Conservation (phyloP, 2,329 filamentous ascomycete species). For the Aphanoascus verrucosus region DNA sequence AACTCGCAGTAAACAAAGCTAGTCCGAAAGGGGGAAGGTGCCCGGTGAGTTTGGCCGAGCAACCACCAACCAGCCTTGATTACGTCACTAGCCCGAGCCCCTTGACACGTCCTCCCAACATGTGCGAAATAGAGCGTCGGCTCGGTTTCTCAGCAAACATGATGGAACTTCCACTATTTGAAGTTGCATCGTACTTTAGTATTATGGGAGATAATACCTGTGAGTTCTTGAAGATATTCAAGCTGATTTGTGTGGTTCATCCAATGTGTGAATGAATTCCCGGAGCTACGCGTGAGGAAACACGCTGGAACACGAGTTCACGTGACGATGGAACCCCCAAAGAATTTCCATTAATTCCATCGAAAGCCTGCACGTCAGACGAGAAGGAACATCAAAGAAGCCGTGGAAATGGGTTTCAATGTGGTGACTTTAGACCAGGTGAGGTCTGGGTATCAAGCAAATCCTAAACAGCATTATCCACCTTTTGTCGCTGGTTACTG, state of each 20-base stretch:
- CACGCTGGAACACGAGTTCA: conserved; percentile 26
- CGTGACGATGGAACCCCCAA: conserved; percentile 19
- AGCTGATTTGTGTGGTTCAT: background rate
- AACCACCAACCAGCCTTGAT: conserved; percentile 7
- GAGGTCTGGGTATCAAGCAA: too few species aligned
- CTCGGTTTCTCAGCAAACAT: background rate
- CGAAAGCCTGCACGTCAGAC: background rate
- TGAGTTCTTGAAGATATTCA: background rate
- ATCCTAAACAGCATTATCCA: background rate
- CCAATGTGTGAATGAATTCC: background rate
- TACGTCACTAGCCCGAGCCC: background rate
- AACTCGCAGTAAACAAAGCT: conserved; percentile 18
- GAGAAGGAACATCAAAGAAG: background rate
- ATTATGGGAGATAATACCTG: background rate
- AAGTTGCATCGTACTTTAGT: background rate
- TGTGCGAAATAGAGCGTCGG: background rate
- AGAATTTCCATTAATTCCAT: background rate
- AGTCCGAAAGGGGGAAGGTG: conserved; percentile 13
- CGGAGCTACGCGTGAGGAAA: conserved; percentile 13
- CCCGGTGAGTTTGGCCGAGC: conserved; percentile 14
- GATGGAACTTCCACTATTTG: background rate
- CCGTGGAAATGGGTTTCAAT: background rate
- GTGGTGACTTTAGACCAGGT: too few species aligned
- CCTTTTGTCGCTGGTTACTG: background rate
- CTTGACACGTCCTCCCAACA: background rate